phyloP scores from a whole-genome alignment of 2,329 filamentous ascomycete genomes.

The Ambrosiella xylebori region DNA sequence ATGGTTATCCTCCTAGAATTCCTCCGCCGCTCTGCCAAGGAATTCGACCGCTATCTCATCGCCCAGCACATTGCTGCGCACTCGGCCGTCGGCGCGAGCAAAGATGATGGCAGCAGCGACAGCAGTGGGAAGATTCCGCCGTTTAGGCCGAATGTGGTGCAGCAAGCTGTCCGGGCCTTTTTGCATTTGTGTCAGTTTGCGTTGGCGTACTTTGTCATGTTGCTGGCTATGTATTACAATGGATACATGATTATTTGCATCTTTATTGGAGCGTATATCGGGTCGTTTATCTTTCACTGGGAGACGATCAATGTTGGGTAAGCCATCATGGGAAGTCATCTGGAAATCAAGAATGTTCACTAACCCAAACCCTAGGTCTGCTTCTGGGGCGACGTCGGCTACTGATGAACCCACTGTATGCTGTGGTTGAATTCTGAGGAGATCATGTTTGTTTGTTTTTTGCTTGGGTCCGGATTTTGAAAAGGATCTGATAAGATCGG shows the following conservation, averaged over 20 bases:
- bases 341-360: no score
- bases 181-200: conserved; percentile 57
- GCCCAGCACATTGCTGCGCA: conserved; percentile 25
- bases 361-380: background rate
- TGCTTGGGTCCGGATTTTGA: background rate
- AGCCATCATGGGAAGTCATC: conserved; percentile 9
- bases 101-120: conserved; percentile 3
- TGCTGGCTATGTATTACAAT: conserved; percentile 46
- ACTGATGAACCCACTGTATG: conserved; percentile 25
- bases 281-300: conserved; percentile 59
- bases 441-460: background rate
- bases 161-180: conserved; percentile 49
- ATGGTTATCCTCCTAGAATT: conserved; percentile 57
- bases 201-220: conserved; percentile 65
- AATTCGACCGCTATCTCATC: conserved; percentile 53
- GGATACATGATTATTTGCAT: conserved; percentile 70
- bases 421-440: conserved; percentile 20
- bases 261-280: conserved; percentile 57
- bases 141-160: conserved; percentile 40
- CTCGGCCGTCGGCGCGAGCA: conserved; percentile 11
- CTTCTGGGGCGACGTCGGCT: conserved; percentile 18
- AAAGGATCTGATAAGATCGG: background rate
- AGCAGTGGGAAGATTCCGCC: conserved; percentile 16
- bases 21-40: conserved; percentile 50
- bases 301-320: conserved; percentile 28